Percentiles rank a stretch among this genome's conserved stretches.
Evolutionary conservation across 441 rosid species (phyloP).

Genomic region (Manihot esculenta): DNA sequence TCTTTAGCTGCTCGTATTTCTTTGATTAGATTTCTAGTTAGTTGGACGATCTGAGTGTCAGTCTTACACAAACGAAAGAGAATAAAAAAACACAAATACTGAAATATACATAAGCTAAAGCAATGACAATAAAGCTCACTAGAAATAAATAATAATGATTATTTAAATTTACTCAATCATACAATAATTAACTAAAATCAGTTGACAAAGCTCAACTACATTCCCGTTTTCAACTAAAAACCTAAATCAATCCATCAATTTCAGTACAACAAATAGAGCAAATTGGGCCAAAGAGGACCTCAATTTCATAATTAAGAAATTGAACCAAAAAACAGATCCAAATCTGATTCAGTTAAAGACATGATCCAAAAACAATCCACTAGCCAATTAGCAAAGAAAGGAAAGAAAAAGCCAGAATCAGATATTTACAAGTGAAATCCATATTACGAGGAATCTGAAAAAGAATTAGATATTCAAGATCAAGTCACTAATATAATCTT

Average conservation of each 20-base stretch:
- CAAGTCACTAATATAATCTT: neutral
- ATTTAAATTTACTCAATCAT: no score
- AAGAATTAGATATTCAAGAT: neutral
- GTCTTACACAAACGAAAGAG: neutral
- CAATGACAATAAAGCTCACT: no score
- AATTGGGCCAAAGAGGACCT: neutral
- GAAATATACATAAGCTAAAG: neutral
- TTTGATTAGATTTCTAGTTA: neutral
- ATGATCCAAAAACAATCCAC: neutral
- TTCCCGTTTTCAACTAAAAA: neutral
- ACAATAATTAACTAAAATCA: no score
- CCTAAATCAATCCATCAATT: neutral
- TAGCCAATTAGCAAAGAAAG: neutral
- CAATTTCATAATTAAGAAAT: neutral
- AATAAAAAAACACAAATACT: neutral
- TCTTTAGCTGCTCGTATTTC: neutral
- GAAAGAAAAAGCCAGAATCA: neutral
- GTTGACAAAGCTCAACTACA: neutral
- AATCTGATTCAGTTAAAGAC: constrained; percentile 1
- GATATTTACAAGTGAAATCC: neutral
- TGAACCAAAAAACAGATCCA: constrained; percentile 1
- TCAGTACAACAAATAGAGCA: neutral
- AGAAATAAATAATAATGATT: no score
- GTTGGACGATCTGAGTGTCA: neutral
- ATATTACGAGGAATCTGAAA: neutral